Percentiles rank a stretch among this genome's conserved stretches.
Evolutionary conservation across 805 yeast species (phyloP).

Genomic region (Sugiyamaella chiloensis): DNA sequence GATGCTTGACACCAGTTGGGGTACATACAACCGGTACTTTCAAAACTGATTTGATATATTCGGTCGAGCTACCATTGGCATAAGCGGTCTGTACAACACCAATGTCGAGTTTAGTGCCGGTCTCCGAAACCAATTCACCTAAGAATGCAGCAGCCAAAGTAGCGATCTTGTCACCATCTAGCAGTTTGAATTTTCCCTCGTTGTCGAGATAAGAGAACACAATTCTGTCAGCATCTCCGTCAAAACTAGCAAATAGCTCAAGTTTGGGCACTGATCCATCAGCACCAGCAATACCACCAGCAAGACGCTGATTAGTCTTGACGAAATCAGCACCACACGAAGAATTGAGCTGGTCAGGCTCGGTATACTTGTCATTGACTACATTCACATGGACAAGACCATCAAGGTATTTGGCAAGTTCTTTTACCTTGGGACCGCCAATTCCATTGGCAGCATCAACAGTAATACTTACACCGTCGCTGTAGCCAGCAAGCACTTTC

Average conservation of each 20-base stretch:
- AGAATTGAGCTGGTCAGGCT: constrained; percentile 61
- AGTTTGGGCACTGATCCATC: constrained; percentile 38
- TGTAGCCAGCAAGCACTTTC: constrained; percentile 34
- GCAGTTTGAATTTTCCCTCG: constrained; percentile 34
- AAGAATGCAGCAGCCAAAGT: constrained; percentile 73
- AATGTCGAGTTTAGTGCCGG: constrained; percentile 41
- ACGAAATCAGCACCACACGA: constrained; percentile 96
- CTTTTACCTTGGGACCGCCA: constrained; percentile 72
- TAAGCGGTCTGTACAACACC: constrained; percentile 98
- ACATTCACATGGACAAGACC: constrained; percentile 41
- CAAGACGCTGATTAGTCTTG: constrained; percentile 80
- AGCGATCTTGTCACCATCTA: constrained; percentile 94
- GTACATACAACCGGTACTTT: constrained; percentile 81
- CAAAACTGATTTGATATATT: constrained; percentile 57
- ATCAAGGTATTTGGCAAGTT: constrained; percentile 44
- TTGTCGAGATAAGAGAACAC: constrained; percentile 56
- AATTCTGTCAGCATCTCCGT: constrained; percentile 96
- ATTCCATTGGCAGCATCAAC: constrained; percentile 97
- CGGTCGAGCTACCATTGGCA: constrained; percentile 91
- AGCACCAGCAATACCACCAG: constrained; percentile 47
- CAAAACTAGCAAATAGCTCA: constrained; percentile 75
- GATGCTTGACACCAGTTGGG: constrained; percentile 93
- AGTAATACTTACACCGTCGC: constrained; percentile 44
- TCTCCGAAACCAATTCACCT: constrained; percentile 45
- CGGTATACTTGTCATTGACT: constrained; percentile 51